A percentile compares a stretch with the other conserved stretches of the same genome.
These are phyloP conservation scores for Lycium ferocissimum DNA, from an alignment of 257 asterid species.

Conservation along the genomic window DNA sequence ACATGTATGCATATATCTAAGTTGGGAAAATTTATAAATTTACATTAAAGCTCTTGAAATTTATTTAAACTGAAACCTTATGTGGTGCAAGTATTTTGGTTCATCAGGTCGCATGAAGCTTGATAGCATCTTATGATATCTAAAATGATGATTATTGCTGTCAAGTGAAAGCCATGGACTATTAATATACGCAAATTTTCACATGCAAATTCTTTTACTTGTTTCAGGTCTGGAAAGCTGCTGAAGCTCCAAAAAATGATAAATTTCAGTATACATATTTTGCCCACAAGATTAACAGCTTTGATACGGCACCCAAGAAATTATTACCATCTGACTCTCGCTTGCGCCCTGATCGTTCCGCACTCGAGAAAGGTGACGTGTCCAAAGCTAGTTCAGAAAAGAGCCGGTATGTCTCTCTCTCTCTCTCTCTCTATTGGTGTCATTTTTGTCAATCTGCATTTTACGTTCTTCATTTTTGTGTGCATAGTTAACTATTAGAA, in stretches of 20 bases:
- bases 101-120: constrained; percentile 19
- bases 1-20: background rate
- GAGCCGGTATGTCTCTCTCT: constrained; percentile 71
- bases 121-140: background rate
- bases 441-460: background rate
- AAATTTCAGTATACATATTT: constrained; percentile 89
- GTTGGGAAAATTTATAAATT: background rate
- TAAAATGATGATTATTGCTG: background rate
- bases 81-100: background rate
- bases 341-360: constrained; percentile 93
- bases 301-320: constrained; percentile 92
- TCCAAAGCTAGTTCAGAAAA: constrained; percentile 89
- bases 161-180: background rate
- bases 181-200: background rate
- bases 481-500: background rate
- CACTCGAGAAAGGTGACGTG: constrained; percentile 96
- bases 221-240: constrained; percentile 83
- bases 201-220: constrained; percentile 13
- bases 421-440: background rate
- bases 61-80: background rate
- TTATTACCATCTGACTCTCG: constrained; percentile 94
- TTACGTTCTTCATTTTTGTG: background rate
- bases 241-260: constrained; percentile 75
- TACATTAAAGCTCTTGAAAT: background rate
- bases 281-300: constrained; percentile 94